Base-by-base conservation (phyloP, 352 stramenopile genomes). In the Vaucheria bursata region DNA sequence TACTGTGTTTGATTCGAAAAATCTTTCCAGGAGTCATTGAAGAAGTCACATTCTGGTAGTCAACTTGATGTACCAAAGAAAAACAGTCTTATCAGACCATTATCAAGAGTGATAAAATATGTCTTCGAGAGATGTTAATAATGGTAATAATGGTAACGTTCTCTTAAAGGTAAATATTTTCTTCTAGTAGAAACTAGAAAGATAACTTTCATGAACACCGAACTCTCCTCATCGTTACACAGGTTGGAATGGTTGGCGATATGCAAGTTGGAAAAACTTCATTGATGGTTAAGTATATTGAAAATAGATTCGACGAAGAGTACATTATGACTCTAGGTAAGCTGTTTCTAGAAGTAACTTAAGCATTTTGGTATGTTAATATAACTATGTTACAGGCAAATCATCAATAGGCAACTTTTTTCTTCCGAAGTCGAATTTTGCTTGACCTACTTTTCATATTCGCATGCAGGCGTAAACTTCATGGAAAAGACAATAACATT, bases 221-320 rank as follows among this genome's bases (percentile, higher is more conserved):
- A 4, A 29, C 32, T 25, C 40, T 0, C 35, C 5, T 6, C 8
- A 74, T 67, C 88, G 93, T 50, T 89, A 94, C 18, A 25, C 94
- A 96, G 74, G 90, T 96, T 36, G 92, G 91, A 69, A 96, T 97
- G 90, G 92, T 97, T 32, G 92, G 92, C 38, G 91, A 97, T 79
- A 90, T 91, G 50, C 91, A 95, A 37, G 91, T 97, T 59, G 92
- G 92, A 66, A 97, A 97, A 81, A 97, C 92, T 29, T 96, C 91
- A 71, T 89, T 97, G 78, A 97, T 97, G 92, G 92, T 97, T 82
- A 95, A 95, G 78, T 97, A 97, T 85, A 91, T 96, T 32, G 91
- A 97, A 74, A 91, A 92, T 83, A 95, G 95, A 85, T 96, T 97
- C 82, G 92, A 97, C 84, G 91, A 96, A 78, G 91, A 96, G 78